phyloP scores from a whole-genome alignment of 2,329 filamentous ascomycete species.

The Blumeria hordei region DNA sequence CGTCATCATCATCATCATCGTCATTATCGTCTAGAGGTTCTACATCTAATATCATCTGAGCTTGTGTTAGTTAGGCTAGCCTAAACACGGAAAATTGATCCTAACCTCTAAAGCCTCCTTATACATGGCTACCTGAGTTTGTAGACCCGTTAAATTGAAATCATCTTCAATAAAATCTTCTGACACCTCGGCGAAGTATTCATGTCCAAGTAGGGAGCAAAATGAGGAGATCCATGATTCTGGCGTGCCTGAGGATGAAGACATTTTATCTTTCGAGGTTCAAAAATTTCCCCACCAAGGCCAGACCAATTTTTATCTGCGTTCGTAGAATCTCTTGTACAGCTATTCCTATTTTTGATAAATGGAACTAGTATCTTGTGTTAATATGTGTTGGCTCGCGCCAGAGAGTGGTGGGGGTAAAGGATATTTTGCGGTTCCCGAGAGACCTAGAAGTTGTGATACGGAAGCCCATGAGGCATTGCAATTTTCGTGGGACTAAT shows the following conservation, averaged over 20 bases:
- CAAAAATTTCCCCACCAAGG: not conserved
- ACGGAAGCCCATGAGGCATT: no score
- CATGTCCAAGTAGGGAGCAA: conserved; percentile 82
- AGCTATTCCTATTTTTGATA: no score
- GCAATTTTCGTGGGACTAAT: no score
- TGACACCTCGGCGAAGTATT: conserved; percentile 96
- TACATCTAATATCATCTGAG: conserved; percentile 85
- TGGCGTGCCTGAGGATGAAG: conserved; percentile 14
- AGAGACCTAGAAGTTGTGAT: no score
- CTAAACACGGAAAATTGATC: not conserved
- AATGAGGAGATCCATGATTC: conserved; percentile 98
- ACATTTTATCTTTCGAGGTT: conserved; percentile 8
- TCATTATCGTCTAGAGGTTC: conserved; percentile 90
- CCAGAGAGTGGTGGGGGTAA: no score
- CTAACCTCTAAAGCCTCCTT: conserved; percentile 79
- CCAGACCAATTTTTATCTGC: no score
- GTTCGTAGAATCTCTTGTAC: no score
- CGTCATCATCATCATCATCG: conserved; percentile 44
- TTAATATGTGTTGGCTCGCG: no score
- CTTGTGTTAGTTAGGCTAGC: conserved; percentile 5
- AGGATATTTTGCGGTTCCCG: no score
- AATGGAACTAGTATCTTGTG: no score
- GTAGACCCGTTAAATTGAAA: conserved; percentile 90
- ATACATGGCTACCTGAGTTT: conserved; percentile 93
- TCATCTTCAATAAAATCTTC: conserved; percentile 99